A percentile compares a stretch with the other conserved stretches of the same genome.
phyloP scores from a whole-genome alignment of 495 filamentous ascomycete genomes.

The Hyaloscypha finlandica region DNA sequence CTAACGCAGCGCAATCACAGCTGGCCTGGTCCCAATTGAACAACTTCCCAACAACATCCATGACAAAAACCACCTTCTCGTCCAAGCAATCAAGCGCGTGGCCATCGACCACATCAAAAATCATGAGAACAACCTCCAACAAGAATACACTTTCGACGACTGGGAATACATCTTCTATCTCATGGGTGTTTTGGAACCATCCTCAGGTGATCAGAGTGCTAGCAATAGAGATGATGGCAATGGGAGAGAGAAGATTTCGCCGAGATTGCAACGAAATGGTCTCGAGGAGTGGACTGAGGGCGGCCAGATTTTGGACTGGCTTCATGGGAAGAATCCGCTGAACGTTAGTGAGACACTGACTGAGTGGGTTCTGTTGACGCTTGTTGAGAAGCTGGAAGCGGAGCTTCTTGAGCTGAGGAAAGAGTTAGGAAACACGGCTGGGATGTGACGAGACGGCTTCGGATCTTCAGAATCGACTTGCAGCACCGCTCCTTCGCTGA shows the following conservation, averaged over 20 bases:
- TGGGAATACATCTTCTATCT: constrained; percentile 26
- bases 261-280: not conserved
- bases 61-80: constrained; percentile 19
- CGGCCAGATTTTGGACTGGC: constrained; percentile 13
- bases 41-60: constrained; percentile 17
- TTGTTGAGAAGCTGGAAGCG: constrained; percentile 13
- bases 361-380: constrained; percentile 20
- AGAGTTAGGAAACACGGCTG: constrained; percentile 11
- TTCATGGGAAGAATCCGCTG: constrained; percentile 23
- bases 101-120: constrained; percentile 11
- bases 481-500: too few species aligned
- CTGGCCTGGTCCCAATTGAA: constrained; percentile 1
- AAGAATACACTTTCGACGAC: constrained; percentile 18
- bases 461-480: too few species aligned
- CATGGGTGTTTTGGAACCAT: constrained; percentile 13
- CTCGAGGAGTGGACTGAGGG: constrained; percentile 6
- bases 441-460: not conserved
- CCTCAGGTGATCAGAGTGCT: not conserved
- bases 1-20: not conserved
- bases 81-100: constrained; percentile 19
- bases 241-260: not conserved
- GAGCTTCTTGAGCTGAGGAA: constrained; percentile 16
- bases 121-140: not conserved
- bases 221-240: not conserved
- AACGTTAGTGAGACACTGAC: constrained; percentile 14